phyloP scores from a whole-genome alignment of 192 early-diverging fungal genomes.

The Coemansia sp. region DNA sequence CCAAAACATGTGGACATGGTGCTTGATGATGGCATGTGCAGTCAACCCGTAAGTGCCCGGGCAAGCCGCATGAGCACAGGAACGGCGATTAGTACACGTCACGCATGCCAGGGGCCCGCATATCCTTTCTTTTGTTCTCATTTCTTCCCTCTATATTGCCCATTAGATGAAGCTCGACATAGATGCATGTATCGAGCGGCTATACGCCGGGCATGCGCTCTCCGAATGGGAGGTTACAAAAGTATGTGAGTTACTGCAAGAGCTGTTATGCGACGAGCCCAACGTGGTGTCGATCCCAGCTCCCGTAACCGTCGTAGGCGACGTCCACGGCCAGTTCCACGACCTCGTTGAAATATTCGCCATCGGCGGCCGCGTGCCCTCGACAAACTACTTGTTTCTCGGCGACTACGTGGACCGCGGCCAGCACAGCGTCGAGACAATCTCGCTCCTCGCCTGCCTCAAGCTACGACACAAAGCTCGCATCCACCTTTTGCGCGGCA shows the following conservation, averaged over 20 bases:
- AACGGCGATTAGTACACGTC: too few species aligned
- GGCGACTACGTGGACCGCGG: conserved; percentile 99
- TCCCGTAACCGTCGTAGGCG: conserved; percentile 90
- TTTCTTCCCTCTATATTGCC: neutral
- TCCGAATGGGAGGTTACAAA: conserved; percentile 73
- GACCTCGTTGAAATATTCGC: conserved; percentile 94
- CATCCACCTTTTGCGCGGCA: conserved; percentile 95
- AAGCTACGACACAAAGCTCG: conserved; percentile 91
- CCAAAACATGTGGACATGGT: too few species aligned
- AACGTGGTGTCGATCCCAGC: conserved; percentile 83
- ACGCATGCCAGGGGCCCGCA: too few species aligned
- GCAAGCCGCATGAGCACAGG: too few species aligned
- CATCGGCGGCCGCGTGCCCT: conserved; percentile 94
- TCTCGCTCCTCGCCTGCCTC: conserved; percentile 90
- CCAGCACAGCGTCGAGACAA: conserved; percentile 98
- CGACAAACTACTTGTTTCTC: conserved; percentile 99
- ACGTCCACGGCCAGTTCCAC: conserved; percentile 91
- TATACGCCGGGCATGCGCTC: conserved; percentile 73
- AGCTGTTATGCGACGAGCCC: conserved; percentile 76
- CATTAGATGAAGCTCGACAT: conserved; percentile 66
- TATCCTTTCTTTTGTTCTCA: neutral
- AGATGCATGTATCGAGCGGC: conserved; percentile 76
- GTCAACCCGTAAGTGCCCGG: too few species aligned
- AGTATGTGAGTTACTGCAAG: conserved; percentile 78
- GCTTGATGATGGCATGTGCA: too few species aligned